Percentiles rank a stretch among this genome's conserved stretches.
Conservation (phyloP, 108 stramenopile genomes). For the Parietichytrium sp. region DNA sequence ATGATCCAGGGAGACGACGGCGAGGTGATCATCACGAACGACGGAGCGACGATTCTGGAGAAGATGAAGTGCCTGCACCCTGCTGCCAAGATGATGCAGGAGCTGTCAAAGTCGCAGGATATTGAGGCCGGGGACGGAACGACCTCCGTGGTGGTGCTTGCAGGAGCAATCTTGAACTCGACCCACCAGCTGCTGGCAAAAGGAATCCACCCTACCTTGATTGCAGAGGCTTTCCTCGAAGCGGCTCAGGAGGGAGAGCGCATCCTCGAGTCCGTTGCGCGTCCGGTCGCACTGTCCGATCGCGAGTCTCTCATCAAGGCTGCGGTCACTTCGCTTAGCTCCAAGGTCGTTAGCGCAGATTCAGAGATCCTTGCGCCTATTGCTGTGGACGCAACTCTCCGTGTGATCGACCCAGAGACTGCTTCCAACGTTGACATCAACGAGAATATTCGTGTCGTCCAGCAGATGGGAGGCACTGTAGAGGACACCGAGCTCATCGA, state of each 20-base stretch:
- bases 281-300: conserved; percentile 78
- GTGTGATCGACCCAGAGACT: conserved; percentile 70
- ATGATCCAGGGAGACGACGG: conserved; percentile 73
- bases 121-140: conserved; percentile 86
- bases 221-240: conserved; percentile 81
- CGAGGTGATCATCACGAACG: conserved; percentile 89
- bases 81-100: conserved; percentile 97
- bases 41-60: conserved; percentile 93
- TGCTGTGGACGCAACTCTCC: conserved; percentile 94
- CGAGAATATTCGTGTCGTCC: conserved; percentile 86
- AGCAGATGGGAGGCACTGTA: conserved; percentile 95
- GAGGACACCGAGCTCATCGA: conserved; percentile 96
- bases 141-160: conserved; percentile 81
- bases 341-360: conserved; percentile 93
- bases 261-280: conserved; percentile 66
- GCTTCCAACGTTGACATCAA: conserved; percentile 89
- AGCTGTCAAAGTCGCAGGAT: conserved; percentile 93
- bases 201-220: conserved; percentile 94
- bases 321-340: conserved; percentile 87
- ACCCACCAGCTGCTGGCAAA: conserved; percentile 59
- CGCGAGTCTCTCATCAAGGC: conserved; percentile 80
- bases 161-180: conserved; percentile 90
- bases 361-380: conserved; percentile 92
- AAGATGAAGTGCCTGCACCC: conserved; percentile 97
- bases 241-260: conserved; percentile 35